phyloP scores from a whole-genome alignment of 2,329 filamentous ascomycete genomes.

The Neopestalotiopsis sp. region DNA sequence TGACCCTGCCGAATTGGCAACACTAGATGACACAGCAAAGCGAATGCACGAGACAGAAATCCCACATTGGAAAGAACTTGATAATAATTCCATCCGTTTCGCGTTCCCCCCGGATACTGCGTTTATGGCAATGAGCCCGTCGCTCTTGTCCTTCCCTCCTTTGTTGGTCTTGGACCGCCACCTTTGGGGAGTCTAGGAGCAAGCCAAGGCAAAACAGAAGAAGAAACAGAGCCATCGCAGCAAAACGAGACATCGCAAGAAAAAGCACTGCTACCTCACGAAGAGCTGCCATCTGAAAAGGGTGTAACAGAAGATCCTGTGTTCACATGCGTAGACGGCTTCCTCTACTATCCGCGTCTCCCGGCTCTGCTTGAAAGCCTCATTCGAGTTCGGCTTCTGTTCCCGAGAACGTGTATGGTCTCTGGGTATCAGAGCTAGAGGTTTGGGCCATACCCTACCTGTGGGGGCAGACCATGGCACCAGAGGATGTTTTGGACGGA shows the following conservation, averaged over 20 bases:
- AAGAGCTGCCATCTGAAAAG: background rate
- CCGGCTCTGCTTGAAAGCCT: conserved; percentile 17
- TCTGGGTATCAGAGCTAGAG: conserved; percentile 10
- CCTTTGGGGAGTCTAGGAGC: background rate
- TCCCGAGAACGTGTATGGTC: conserved; percentile 7
- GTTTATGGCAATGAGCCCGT: conserved; percentile 10
- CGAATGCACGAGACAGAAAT: conserved; percentile 3
- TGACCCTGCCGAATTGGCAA: conserved; percentile 6
- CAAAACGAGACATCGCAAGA: conserved; percentile 12
- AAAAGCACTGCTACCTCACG: conserved; percentile 4
- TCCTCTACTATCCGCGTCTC: conserved; percentile 16
- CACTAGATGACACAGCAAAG: conserved; percentile 3
- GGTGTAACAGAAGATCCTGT: background rate
- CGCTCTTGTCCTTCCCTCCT: conserved; percentile 14
- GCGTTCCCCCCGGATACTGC: background rate
- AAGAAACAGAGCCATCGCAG: conserved; percentile 8
- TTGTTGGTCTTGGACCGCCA: conserved; percentile 10
- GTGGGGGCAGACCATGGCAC: conserved; percentile 15
- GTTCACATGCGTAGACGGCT: conserved; percentile 15
- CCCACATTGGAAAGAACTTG: conserved; percentile 6
- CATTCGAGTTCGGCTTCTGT: conserved; percentile 14
- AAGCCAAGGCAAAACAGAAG: conserved; percentile 6
- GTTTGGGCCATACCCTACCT: conserved; percentile 15
- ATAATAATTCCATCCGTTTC: conserved; percentile 16
- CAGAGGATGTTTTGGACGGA: conserved; percentile 12